phyloP scores from a whole-genome alignment of 1,284 basidiomycete species.

The Ceratorhiza oryzae-sativae region DNA sequence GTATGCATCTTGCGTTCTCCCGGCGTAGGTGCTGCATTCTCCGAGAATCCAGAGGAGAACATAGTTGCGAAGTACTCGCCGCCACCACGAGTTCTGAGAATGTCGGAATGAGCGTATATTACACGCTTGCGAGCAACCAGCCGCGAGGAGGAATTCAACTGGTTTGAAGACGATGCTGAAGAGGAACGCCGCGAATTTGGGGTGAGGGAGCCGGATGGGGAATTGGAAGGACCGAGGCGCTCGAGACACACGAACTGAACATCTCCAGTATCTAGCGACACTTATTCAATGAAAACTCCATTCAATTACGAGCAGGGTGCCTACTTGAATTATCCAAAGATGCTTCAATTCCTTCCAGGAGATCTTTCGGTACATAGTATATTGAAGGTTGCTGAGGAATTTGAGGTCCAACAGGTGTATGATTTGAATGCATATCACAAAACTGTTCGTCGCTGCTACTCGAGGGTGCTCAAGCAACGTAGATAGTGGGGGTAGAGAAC shows the following conservation, averaged over 20 bases:
- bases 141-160: constrained; percentile 57
- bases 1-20: constrained; percentile 68
- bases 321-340: constrained; percentile 69
- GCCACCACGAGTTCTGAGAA: constrained; percentile 67
- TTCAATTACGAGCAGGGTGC: constrained; percentile 45
- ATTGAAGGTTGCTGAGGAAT: constrained; percentile 71
- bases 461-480: constrained; percentile 64
- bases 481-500: constrained; percentile 68
- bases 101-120: constrained; percentile 82
- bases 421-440: constrained; percentile 75
- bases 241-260: constrained; percentile 76
- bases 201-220: constrained; percentile 46
- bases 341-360: constrained; percentile 67
- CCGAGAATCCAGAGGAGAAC: constrained; percentile 74
- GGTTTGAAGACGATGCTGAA: constrained; percentile 52
- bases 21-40: constrained; percentile 55
- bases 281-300: neutral
- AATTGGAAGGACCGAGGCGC: constrained; percentile 50
- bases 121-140: constrained; percentile 65
- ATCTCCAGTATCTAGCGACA: constrained; percentile 57
- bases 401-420: constrained; percentile 68
- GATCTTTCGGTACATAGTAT: constrained; percentile 67
- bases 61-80: constrained; percentile 80
- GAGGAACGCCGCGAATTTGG: constrained; percentile 49
- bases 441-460: constrained; percentile 66